Base-by-base conservation (phyloP, 1,284 basidiomycete species). In the Trichosporon ovoides region DNA sequence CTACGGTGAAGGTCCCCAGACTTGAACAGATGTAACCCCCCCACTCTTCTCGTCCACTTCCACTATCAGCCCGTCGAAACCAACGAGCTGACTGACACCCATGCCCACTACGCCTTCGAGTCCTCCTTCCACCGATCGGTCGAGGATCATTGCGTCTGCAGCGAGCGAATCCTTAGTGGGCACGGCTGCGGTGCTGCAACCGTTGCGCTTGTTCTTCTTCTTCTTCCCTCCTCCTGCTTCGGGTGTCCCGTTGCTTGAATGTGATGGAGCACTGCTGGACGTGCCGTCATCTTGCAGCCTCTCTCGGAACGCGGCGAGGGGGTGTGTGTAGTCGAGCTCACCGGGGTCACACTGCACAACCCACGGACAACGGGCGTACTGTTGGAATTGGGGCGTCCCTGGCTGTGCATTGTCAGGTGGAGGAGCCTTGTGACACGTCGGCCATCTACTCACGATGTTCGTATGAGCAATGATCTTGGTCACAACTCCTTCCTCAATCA, bases 341-440 rank as follows among this genome's bases (percentile, higher is more conserved):
- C 58, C 58, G 1, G 67, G 52, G 9, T 60, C 36, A 10, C 64
- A 63, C 11, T 60, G 52, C 33, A 94, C 82, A 66, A 87, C 84
- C 91, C 91, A 94, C 36, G 87, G 87, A 75, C 91, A 93, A 18
- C 90, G 85, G 68, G 91, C 89, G 69, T 92, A 91, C 19, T 86
- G 82, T 71, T 93, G 91, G 70, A 94, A 94, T 38, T 90, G 76
- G 0, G 90, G 86, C 1, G 90, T 87, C 3, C 91, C 91, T 31
- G 89, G 88, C 91, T 93, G n/a, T 48, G 37, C 55, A 38, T 56
- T 46, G 24, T 24, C 37, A 37, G 24, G 20, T 7, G 31, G 35
- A 14, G 16, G 34, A 12, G 24, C 19, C 22, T 37, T 13, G 4
- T 19, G 16, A n/a, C 43, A 28, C 43, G 43, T 48, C 43, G 10